Percentiles rank a stretch among this genome's conserved stretches.
These are phyloP conservation scores for Lophiotrema nucula DNA, from an alignment of 495 filamentous ascomycete species.

Conservation along the genomic window DNA sequence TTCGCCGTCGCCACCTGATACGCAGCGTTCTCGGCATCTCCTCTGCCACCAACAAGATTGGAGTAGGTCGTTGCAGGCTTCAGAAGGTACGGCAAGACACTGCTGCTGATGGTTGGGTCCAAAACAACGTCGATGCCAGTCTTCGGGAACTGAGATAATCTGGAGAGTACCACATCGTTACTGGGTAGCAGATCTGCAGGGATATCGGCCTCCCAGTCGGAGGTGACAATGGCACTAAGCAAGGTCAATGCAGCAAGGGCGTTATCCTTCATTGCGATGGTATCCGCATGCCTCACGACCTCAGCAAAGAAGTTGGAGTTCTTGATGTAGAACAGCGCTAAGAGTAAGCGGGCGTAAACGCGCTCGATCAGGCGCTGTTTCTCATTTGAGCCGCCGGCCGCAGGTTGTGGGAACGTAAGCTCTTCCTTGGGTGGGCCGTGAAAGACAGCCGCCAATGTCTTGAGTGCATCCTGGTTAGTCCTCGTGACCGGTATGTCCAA, in stretches of 20 bases:
- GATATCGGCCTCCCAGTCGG: slow-evolving; percentile 50
- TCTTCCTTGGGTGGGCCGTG: slow-evolving; percentile 43
- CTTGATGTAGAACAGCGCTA: slow-evolving; percentile 54
- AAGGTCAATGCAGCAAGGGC: slow-evolving; percentile 57
- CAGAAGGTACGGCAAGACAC: slow-evolving; percentile 59
- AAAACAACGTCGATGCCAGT: slow-evolving; percentile 26
- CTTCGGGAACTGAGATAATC: slow-evolving; percentile 34
- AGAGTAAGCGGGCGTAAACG: slow-evolving; percentile 57
- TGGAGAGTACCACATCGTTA: slow-evolving; percentile 14
- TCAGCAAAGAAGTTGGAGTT: slow-evolving; percentile 53
- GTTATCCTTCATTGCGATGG: slow-evolving; percentile 57
- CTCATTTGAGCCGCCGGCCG: neutral
- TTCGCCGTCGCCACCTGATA: slow-evolving; percentile 62
- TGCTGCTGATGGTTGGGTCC: slow-evolving; percentile 24
- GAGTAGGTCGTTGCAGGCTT: slow-evolving; percentile 57
- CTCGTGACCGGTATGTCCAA: slow-evolving; percentile 51
- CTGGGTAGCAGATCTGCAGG: slow-evolving; percentile 34
- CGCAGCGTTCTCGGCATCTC: slow-evolving; percentile 57
- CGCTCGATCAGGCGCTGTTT: slow-evolving; percentile 23
- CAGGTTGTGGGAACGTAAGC: slow-evolving; percentile 39
- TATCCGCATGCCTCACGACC: slow-evolving; percentile 54
- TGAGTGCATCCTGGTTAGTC: slow-evolving; percentile 53
- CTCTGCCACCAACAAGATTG: slow-evolving; percentile 58
- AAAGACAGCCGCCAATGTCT: slow-evolving; percentile 56
- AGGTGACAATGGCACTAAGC: slow-evolving; percentile 53